These are phyloP conservation scores for Pestalotiopsis fici DNA, from an alignment of 2,329 filamentous ascomycete species.

Conservation along the genomic window DNA sequence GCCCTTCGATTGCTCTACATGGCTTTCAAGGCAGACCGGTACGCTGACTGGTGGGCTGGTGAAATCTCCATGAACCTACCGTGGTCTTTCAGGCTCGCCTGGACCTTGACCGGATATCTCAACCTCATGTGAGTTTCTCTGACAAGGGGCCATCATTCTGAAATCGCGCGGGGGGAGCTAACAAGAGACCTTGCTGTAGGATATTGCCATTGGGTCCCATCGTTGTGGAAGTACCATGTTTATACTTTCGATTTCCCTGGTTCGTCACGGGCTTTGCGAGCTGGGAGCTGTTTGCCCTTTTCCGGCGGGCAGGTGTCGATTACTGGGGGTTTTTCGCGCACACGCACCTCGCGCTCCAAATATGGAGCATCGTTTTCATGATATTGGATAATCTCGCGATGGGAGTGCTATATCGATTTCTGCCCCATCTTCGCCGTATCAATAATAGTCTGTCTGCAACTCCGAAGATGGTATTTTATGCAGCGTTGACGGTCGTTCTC, in stretches of 20 bases:
- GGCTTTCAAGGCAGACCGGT: neutral
- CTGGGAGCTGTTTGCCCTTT: neutral
- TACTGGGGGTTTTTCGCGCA: neutral
- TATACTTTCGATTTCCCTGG: neutral
- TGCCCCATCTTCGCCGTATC: neutral
- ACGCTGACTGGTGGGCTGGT: neutral
- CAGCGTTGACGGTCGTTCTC: neutral
- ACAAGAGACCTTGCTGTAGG: neutral
- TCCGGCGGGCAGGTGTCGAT: neutral
- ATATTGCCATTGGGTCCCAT: neutral
- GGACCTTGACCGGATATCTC: neutral
- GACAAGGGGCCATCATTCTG: neutral
- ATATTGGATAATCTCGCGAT: neutral
- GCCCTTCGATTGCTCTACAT: neutral
- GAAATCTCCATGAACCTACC: neutral
- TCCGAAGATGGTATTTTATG: neutral
- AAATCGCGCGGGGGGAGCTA: neutral
- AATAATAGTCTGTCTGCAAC: neutral
- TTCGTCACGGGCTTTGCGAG: neutral
- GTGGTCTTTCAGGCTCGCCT: neutral
- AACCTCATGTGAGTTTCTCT: neutral
- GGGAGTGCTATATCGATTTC: neutral
- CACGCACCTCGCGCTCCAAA: neutral
- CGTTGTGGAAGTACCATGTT: neutral
- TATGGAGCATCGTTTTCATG: neutral